Evolutionary conservation across 768 basidiomycete species (phyloP), one percentile per base, ranked within the genome.

Genomic region (Serendipita sp.): DNA sequence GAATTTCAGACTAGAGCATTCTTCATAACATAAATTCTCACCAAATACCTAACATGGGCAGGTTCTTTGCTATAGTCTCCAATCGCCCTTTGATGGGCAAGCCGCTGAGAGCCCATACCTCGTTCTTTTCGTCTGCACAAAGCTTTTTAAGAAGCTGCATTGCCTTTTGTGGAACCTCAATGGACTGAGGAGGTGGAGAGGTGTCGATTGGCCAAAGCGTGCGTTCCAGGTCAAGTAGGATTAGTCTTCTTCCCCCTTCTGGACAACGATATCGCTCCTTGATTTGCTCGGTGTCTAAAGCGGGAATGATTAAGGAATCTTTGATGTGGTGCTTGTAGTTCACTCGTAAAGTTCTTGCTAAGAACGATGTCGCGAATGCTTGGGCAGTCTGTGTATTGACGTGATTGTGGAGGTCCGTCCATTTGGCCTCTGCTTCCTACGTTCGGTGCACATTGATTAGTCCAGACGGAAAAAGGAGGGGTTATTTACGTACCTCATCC

Each of bases 351-450:
- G 83, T 84, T 15, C 89, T 81, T 3, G 80, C 85, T 67, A 92
- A 80, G 82, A 92, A 92, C 3, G 83, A 80, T 2, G 79, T 87
- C 46, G 86, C 85, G 72, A 92, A 93, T 0, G 86, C 79, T 70
- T 93, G 91, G 0, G 91, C 89, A 0, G 87, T 91, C 71, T 93
- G 92, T 0, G 88, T 88, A 11, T 83, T 83, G 62, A 93, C 91
- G 68, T 93, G 91, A 67, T 81, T 83, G 72, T 92, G 88, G 0
- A 93, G 77, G 66, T 93, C 91, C 78, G 86, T 83, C 90, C 90
- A 92, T 3, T 89, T 83, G 10, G 81, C 81, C 18, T 73, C 71
- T 0, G 86, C 86, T 71, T 92, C 89, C 41, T 41, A 24, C 24
- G 41, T 41, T 13, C 5, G 5, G 41, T 41, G 41, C 41, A 41